Percentiles rank a stretch among this genome's conserved stretches.
Conservation (phyloP, 345 rosid genomes). For the Abelmoschus esculentus region DNA sequence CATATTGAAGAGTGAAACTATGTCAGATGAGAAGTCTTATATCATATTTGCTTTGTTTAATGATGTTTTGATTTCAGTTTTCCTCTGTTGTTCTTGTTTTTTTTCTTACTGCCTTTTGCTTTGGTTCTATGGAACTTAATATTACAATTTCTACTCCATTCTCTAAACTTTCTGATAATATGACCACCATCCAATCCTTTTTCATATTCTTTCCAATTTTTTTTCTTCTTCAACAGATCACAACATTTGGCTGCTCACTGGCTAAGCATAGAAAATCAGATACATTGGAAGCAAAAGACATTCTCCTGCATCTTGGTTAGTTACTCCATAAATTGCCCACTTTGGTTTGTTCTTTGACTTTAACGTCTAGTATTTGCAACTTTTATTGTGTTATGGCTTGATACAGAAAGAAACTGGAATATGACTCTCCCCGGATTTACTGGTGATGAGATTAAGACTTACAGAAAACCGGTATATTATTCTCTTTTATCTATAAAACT, state of each 20-base stretch:
- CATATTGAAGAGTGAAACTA: background rate
- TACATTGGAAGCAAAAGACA: conserved; percentile 89
- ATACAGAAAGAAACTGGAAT: conserved; percentile 85
- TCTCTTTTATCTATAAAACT: background rate
- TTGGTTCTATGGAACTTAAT: background rate
- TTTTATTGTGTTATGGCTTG: conserved; percentile 17
- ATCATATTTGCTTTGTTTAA: background rate
- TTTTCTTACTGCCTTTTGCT: background rate
- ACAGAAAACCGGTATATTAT: conserved; percentile 58
- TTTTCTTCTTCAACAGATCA: conserved; percentile 44
- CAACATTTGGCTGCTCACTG: conserved; percentile 89
- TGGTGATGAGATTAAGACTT: conserved; percentile 84
- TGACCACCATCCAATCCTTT: background rate
- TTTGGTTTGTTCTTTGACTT: background rate
- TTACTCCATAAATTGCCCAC: conserved; percentile 17
- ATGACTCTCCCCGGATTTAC: conserved; percentile 84
- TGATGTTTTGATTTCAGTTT: background rate
- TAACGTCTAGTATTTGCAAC: conserved; percentile 7
- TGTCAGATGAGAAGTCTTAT: background rate
- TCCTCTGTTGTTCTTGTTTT: background rate
- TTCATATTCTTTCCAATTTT: background rate
- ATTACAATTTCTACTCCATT: background rate
- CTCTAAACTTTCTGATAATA: background rate
- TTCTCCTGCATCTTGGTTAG: conserved; percentile 90
- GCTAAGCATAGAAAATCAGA: conserved; percentile 96